These are phyloP conservation scores for Cladosporium austrohemisphaericum DNA, from an alignment of 2,329 filamentous ascomycete genomes.

Conservation along the genomic window DNA sequence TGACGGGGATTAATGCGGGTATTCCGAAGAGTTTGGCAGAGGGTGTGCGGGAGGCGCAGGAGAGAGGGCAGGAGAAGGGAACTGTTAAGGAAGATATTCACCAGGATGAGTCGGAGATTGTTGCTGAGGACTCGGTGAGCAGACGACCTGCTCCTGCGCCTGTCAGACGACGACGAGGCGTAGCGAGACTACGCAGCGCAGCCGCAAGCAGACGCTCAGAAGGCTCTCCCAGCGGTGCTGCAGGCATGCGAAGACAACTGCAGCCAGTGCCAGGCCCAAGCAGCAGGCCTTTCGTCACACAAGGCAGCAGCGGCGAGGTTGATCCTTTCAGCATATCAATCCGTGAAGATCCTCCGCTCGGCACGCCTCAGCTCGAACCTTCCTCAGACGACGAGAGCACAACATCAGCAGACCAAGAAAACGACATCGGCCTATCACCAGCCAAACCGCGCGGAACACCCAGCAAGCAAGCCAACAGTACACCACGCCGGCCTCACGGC, in stretches of 20 bases:
- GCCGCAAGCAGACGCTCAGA: conserved; percentile 21
- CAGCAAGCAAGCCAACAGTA: conserved; percentile 32
- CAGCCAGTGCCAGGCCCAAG: conserved; percentile 4
- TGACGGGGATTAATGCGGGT: conserved; percentile 60
- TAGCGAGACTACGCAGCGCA: conserved; percentile 25
- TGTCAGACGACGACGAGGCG: conserved; percentile 24
- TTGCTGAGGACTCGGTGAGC: conserved; percentile 19
- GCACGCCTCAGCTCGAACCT: conserved; percentile 10
- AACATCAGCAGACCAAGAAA: conserved; percentile 46
- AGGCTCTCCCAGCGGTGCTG: conserved; percentile 24
- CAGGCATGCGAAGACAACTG: conserved; percentile 18
- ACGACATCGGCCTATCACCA: conserved; percentile 43
- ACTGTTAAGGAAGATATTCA: conserved; percentile 9
- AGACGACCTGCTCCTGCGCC: conserved; percentile 20
- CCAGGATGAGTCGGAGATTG: not conserved
- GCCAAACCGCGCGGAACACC: conserved; percentile 25
- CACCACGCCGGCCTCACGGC: conserved; percentile 30
- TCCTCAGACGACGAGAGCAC: conserved; percentile 33
- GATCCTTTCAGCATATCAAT: conserved; percentile 8
- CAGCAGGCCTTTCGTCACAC: conserved; percentile 25
- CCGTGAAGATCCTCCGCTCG: conserved; percentile 6
- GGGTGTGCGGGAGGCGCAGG: conserved; percentile 52
- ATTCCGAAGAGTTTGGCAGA: conserved; percentile 45
- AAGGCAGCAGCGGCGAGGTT: conserved; percentile 16
- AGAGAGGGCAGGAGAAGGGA: conserved; percentile 39